Conservation (phyloP, 2,329 filamentous ascomycete genomes). For the Chaetomiaceae sp. region DNA sequence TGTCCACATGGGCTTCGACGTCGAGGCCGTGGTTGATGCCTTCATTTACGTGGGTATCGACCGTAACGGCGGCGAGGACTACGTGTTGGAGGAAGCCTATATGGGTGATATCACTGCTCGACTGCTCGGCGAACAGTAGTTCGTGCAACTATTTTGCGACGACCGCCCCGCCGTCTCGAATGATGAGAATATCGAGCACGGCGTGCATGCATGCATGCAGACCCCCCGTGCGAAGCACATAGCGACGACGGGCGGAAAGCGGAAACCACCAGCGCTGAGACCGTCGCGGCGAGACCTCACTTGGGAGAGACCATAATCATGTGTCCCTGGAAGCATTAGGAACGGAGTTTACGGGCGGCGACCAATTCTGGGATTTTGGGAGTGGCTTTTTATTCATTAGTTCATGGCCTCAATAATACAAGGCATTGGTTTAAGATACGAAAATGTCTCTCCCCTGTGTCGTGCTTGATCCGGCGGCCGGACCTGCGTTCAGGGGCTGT, state of each 20-base stretch:
- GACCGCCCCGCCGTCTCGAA: not conserved
- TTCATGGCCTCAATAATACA: constrained; percentile 2
- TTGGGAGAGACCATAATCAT: not conserved
- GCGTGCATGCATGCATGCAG: not conserved
- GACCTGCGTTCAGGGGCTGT: no score
- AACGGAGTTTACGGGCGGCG: constrained; percentile 17
- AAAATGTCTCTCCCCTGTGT: no score
- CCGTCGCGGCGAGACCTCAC: not conserved
- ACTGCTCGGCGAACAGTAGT: constrained; percentile 67
- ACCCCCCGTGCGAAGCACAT: no score
- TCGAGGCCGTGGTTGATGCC: constrained; percentile 79
- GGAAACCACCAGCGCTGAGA: not conserved
- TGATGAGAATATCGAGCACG: not conserved
- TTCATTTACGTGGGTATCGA: constrained; percentile 81
- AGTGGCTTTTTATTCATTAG: constrained; percentile 1
- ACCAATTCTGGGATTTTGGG: constrained; percentile 1
- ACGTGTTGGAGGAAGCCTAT: constrained; percentile 82
- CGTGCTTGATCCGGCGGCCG: no score
- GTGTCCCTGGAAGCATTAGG: constrained; percentile 13
- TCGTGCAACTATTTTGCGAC: no score
- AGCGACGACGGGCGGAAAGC: not conserved
- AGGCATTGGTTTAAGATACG: no score
- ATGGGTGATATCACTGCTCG: constrained; percentile 86
- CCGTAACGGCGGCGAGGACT: constrained; percentile 70
- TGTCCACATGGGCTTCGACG: constrained; percentile 83